Percentiles rank a stretch among this genome's conserved stretches.
These are phyloP conservation scores for Penicillium salamii DNA, from an alignment of 495 filamentous ascomycete genomes.

Conservation along the genomic window DNA sequence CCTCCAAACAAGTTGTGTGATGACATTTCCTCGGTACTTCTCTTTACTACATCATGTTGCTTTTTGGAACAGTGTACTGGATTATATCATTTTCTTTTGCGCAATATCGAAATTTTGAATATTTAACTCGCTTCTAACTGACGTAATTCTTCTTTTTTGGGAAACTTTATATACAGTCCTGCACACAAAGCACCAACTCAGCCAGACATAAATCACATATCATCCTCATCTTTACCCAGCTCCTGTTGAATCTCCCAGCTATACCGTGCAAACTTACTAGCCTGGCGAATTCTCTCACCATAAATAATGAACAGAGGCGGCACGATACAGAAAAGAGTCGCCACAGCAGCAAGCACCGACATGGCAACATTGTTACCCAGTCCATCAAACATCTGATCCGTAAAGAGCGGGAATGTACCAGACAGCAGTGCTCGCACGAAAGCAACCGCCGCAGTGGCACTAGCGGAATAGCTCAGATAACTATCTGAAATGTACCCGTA, in stretches of 20 bases:
- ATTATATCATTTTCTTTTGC: too few relatives aligned
- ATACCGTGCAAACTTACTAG: conserved; percentile 48
- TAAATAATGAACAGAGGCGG: conserved; percentile 44
- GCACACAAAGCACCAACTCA: too few relatives aligned
- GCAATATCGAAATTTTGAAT: too few relatives aligned
- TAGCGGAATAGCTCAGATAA: conserved; percentile 50
- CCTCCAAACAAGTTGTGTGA: neutral
- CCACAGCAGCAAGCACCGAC: conserved; percentile 43
- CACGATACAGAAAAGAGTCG: conserved; percentile 42
- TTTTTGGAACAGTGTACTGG: too few relatives aligned
- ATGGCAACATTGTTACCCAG: conserved; percentile 44
- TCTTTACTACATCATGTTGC: too few relatives aligned
- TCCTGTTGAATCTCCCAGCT: conserved; percentile 37
- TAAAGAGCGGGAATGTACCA: conserved; percentile 47
- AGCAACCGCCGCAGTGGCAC: conserved; percentile 47
- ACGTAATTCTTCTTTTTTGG: neutral
- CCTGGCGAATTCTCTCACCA: conserved; percentile 38
- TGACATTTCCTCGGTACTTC: neutral
- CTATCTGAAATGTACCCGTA: conserved; percentile 53
- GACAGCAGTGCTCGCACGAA: conserved; percentile 44
- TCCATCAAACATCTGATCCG: conserved; percentile 37
- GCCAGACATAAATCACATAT: conserved; percentile 7
- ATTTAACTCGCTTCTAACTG: too few relatives aligned
- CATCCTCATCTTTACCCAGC: conserved; percentile 27
- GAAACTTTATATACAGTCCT: neutral